These are phyloP conservation scores for Cetradonia linearis DNA, from an alignment of 495 filamentous ascomycete genomes.

Conservation along the genomic window DNA sequence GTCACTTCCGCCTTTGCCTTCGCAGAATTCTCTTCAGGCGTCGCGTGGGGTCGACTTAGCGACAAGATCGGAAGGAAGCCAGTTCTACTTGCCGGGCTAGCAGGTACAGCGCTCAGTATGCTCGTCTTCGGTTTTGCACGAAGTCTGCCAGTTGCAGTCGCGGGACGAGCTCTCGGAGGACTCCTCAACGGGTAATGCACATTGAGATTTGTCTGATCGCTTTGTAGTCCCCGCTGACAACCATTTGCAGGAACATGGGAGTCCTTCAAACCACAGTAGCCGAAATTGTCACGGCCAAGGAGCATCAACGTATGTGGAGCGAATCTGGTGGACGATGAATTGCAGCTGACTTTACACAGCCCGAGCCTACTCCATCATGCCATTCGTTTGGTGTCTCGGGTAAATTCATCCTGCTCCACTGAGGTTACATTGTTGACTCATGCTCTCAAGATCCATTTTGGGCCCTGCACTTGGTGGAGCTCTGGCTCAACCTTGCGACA, in stretches of 20 bases:
- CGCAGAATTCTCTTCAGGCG: conserved; percentile 81
- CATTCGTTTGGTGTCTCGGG: conserved; percentile 94
- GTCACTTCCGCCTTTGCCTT: conserved; percentile 95
- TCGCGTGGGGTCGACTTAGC: conserved; percentile 88
- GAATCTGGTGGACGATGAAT: neutral
- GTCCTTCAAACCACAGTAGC: conserved; percentile 92
- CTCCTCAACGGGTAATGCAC: conserved; percentile 73
- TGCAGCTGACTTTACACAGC: conserved; percentile 36
- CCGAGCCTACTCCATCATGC: conserved; percentile 92
- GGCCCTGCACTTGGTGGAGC: conserved; percentile 85
- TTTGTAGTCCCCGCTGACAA: conserved; percentile 11
- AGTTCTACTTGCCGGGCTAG: conserved; percentile 75
- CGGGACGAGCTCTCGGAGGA: conserved; percentile 82
- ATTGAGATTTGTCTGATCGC: conserved; percentile 14
- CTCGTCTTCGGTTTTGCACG: conserved; percentile 85
- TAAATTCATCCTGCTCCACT: conserved; percentile 29
- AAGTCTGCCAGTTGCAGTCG: conserved; percentile 70
- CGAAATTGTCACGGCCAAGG: conserved; percentile 81
- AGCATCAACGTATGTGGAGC: conserved; percentile 65
- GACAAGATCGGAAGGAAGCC: conserved; percentile 90
- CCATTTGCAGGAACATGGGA: conserved; percentile 59
- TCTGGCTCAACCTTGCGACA: conserved; percentile 74
- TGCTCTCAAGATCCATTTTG: conserved; percentile 52
- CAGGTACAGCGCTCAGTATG: conserved; percentile 89
- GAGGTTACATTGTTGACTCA: neutral